Percentiles rank a stretch among this genome's conserved stretches.
These are phyloP conservation scores for Fusarium albidum DNA, from an alignment of 2,329 filamentous ascomycete species.

Conservation along the genomic window DNA sequence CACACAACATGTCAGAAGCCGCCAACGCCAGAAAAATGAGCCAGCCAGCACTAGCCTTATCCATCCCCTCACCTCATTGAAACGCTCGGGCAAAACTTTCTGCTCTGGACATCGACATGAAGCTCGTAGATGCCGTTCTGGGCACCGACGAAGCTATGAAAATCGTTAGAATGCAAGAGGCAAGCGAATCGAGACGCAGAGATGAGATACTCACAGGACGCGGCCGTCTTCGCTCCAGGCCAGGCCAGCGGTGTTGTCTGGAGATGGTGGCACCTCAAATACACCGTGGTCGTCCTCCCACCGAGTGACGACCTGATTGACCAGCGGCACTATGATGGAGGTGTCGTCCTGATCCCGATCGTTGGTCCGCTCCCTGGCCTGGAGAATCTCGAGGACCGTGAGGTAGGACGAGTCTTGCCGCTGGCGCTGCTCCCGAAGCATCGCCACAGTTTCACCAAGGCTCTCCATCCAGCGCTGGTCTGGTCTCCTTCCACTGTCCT, in stretches of 20 bases:
- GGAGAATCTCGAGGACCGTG: conserved; percentile 49
- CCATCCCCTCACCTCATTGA: conserved; percentile 56
- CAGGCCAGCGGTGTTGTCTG: conserved; percentile 68
- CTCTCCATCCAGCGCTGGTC: conserved; percentile 47
- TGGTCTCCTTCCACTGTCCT: conserved; percentile 32
- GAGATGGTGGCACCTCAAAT: conserved; percentile 54
- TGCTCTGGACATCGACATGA: conserved; percentile 67
- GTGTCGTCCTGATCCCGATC: conserved; percentile 48
- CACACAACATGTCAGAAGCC: conserved; percentile 9
- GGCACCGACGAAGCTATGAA: conserved; percentile 65
- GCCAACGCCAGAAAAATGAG: conserved; percentile 10
- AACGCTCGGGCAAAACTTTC: conserved; percentile 67
- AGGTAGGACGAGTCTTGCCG: conserved; percentile 48
- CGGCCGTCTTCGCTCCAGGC: conserved; percentile 70
- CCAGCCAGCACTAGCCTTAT: background rate
- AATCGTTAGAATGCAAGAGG: conserved; percentile 25
- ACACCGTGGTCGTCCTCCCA: conserved; percentile 54
- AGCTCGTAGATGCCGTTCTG: conserved; percentile 82
- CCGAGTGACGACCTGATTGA: conserved; percentile 48
- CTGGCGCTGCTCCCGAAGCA: conserved; percentile 47
- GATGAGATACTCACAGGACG: conserved; percentile 58
- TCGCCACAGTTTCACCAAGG: conserved; percentile 47
- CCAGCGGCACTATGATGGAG: conserved; percentile 47
- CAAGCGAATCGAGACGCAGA: no score
- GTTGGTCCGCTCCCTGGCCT: conserved; percentile 43